phyloP scores from a whole-genome alignment of 768 basidiomycete genomes.

The Lactarius deliciosus region DNA sequence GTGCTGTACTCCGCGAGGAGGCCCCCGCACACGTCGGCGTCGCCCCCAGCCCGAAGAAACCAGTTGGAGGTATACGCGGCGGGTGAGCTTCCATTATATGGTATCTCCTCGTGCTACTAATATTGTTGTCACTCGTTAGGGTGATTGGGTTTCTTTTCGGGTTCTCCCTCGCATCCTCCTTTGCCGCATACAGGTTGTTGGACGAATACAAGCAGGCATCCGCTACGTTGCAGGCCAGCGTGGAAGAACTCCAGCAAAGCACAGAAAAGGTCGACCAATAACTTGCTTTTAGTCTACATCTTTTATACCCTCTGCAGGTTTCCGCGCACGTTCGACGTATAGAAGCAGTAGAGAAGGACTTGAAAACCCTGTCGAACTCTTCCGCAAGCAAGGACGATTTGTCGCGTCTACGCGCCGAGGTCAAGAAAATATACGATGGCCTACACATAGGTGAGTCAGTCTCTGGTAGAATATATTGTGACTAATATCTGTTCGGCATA shows the following conservation, averaged over 20 bases:
- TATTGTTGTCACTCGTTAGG: slow-evolving; percentile 39
- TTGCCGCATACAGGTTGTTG: slow-evolving; percentile 82
- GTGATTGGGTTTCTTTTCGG: slow-evolving; percentile 86
- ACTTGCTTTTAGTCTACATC: neutral
- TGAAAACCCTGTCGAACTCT: slow-evolving; percentile 67
- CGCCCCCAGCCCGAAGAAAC: slow-evolving; percentile 61
- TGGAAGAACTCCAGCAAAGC: slow-evolving; percentile 80
- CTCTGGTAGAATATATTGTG: neutral
- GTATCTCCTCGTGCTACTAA: neutral
- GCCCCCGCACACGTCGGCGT: slow-evolving; percentile 48
- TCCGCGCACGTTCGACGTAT: slow-evolving; percentile 80
- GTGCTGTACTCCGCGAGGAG: slow-evolving; percentile 46
- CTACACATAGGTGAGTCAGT: slow-evolving; percentile 66
- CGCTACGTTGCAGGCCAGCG: slow-evolving; percentile 81
- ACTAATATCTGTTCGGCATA: slow-evolving; percentile 19
- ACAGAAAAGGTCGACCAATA: slow-evolving; percentile 64
- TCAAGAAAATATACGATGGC: slow-evolving; percentile 85
- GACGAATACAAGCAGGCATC: slow-evolving; percentile 91
- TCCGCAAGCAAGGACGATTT: slow-evolving; percentile 81
- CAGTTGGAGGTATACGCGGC: slow-evolving; percentile 59
- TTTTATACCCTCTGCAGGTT: slow-evolving; percentile 46
- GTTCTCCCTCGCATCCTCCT: slow-evolving; percentile 84
- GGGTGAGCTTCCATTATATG: slow-evolving; percentile 36
- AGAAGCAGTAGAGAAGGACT: slow-evolving; percentile 86
- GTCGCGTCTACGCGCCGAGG: slow-evolving; percentile 69